These are phyloP conservation scores for Candida ortonii DNA, from an alignment of 805 yeast species.

Conservation along the genomic window DNA sequence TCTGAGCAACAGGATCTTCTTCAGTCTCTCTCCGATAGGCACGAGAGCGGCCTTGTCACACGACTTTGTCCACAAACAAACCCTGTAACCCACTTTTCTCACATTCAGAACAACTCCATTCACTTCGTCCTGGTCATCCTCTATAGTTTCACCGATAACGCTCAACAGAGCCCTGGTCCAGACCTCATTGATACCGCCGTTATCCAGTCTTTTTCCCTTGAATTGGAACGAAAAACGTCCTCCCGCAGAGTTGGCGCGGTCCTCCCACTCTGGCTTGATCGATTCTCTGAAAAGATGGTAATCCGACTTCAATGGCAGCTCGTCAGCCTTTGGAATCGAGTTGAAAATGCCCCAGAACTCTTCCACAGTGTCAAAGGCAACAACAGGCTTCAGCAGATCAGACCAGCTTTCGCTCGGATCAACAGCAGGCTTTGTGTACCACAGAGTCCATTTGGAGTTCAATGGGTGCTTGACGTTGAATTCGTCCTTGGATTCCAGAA, in stretches of 20 bases:
- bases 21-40: conserved; percentile 82
- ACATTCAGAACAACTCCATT: conserved; percentile 91
- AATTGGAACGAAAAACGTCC: conserved; percentile 91
- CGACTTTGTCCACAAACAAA: conserved; percentile 92
- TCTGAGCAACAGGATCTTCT: conserved; percentile 73
- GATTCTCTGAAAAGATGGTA: conserved; percentile 93
- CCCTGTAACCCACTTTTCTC: conserved; percentile 76
- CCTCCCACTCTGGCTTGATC: conserved; percentile 99
- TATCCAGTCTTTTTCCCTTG: conserved; percentile 49
- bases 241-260: conserved; percentile 78
- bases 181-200: conserved; percentile 68
- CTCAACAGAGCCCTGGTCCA: conserved; percentile 90
- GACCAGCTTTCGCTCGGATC: conserved; percentile 83
- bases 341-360: conserved; percentile 98
- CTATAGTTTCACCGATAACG: conserved; percentile 93
- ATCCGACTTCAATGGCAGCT: conserved; percentile 88
- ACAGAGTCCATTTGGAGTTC: conserved; percentile 87
- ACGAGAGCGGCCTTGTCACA: conserved; percentile 60
- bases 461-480: conserved; percentile 85
- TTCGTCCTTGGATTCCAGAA: conserved; percentile 57
- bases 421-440: conserved; percentile 94
- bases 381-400: conserved; percentile 88
- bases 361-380: conserved; percentile 90
- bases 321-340: conserved; percentile 87
- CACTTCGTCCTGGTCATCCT: conserved; percentile 77